A percentile compares a stretch with the other conserved stretches of the same genome.
phyloP scores from a whole-genome alignment of 306 rosid species.

The Bauhinia variegata region DNA sequence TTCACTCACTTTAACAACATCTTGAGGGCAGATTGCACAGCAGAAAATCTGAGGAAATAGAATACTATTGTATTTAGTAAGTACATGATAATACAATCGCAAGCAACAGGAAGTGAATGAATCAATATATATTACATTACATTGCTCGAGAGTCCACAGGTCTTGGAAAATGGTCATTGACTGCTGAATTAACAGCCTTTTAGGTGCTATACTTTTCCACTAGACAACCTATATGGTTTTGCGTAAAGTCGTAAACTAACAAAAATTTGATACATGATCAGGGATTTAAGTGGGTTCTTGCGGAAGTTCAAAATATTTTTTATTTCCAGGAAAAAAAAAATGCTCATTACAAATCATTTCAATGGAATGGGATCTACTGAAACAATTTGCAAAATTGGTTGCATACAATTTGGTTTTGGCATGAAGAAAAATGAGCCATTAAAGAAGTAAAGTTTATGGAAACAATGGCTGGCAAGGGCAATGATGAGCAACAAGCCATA shows the following conservation, averaged over 20 bases:
- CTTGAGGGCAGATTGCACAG: slow-evolving; percentile 9
- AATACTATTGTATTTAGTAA: slow-evolving; percentile 12
- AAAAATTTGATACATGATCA: neutral
- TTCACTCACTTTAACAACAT: slow-evolving; percentile 29
- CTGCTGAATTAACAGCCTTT: neutral
- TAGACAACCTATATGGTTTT: neutral
- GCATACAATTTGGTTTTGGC: slow-evolving; percentile 14
- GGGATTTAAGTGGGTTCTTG: neutral
- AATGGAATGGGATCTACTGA: slow-evolving; percentile 3
- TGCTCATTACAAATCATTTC: neutral
- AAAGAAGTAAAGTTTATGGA: slow-evolving; percentile 2
- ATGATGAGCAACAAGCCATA: neutral
- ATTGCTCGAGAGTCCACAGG: neutral
- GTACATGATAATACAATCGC: neutral
- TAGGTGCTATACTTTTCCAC: neutral
- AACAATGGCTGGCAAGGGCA: neutral
- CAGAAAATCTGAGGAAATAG: slow-evolving; percentile 35
- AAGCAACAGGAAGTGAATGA: slow-evolving; percentile 8
- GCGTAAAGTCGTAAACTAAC: neutral
- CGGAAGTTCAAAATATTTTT: neutral
- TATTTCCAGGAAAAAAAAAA: neutral
- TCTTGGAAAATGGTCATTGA: neutral
- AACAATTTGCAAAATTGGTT: neutral
- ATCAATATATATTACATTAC: slow-evolving; percentile 7
- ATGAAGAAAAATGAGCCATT: neutral